phyloP scores from a whole-genome alignment of 1,139 yeast species.

The Pichiaceae sp. region DNA sequence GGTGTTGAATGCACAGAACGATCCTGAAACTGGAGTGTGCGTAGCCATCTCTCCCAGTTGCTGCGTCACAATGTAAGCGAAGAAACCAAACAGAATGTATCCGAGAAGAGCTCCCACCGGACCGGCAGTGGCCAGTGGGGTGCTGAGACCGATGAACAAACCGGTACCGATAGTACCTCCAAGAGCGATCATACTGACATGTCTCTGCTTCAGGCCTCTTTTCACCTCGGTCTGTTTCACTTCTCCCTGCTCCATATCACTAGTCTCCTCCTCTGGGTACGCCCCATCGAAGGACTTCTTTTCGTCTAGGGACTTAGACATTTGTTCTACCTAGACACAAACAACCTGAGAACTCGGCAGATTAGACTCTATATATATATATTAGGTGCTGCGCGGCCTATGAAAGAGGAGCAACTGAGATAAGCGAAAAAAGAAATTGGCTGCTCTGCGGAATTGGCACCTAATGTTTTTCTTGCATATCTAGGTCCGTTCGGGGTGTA shows the following conservation, averaged over 20 bases:
- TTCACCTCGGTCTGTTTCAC: conserved; percentile 13
- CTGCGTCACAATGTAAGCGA: conserved; percentile 61
- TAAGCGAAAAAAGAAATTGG: too few relatives aligned
- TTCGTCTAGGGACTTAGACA: not conserved
- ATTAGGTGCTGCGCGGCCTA: too few relatives aligned
- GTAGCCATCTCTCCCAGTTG: conserved; percentile 77
- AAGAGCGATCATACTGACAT: conserved; percentile 56
- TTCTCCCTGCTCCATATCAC: conserved; percentile 9
- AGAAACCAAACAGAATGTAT: conserved; percentile 55
- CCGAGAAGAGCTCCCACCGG: conserved; percentile 62
- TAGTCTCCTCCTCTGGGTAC: not conserved
- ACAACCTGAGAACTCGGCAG: too few relatives aligned
- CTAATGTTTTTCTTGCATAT: too few relatives aligned
- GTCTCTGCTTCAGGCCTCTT: conserved; percentile 49
- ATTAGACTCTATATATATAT: too few relatives aligned
- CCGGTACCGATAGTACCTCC: conserved; percentile 76
- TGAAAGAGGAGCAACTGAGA: too few relatives aligned
- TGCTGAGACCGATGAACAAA: conserved; percentile 49
- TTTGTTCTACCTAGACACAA: not conserved
- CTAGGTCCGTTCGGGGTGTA: too few relatives aligned
- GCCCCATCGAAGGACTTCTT: not conserved
- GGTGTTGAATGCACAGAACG: conserved; percentile 48
- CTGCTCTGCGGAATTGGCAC: too few relatives aligned
- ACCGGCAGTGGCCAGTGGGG: conserved; percentile 46
- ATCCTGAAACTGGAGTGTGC: conserved; percentile 63